Evolutionary conservation across 2,329 filamentous ascomycete genomes (phyloP), one percentile per base, ranked within the genome.

Genomic region (Alternaria ventricosa): DNA sequence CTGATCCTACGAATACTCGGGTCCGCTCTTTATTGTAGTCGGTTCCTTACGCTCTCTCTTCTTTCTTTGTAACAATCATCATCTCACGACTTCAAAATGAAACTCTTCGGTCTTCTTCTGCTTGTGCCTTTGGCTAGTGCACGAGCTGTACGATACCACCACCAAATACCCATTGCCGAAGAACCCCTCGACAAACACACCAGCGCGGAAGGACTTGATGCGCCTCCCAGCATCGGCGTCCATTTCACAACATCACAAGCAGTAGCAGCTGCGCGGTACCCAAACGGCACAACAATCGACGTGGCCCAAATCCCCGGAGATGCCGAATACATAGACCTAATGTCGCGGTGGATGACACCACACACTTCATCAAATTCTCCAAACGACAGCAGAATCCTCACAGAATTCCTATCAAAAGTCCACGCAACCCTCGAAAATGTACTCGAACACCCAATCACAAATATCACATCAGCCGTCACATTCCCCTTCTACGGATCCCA

Each of bases 161-260:
- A 59, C 27, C 65, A 69, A 20, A 33, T 59, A 54, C 61, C 66
- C 13, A 50, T 63, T 7, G 11, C 33, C 36, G 58, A 27, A 25
- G 28, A 54, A 4, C 28, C 45, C 30, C 33, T 27, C 12, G 12
- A 56, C 25, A 18, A 57, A n/a, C 46, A 28, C 15, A n/a, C 46
- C 20, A 25, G 4, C 28, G 15, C 15, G 30, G 44, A 62, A 54
- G 22, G 20, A 12, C 15, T 33, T 5, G 49, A 65, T 25, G 22
- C 27, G 36, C 43, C 55, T 12, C 65, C 69, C 10, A 68, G 57
- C 25, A 65, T 76, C 47, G 74, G 74, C 11, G 59, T 76, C 15
- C 74, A 76, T 53, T 75, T 76, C 23, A 73, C 74, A 12, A 72
- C 68, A 3, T 73, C 71, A 41, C 70, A 75, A 57, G 73, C 73